Conservation (phyloP, 2,329 filamentous ascomycete species). For the Fusarium cicatricum region DNA sequence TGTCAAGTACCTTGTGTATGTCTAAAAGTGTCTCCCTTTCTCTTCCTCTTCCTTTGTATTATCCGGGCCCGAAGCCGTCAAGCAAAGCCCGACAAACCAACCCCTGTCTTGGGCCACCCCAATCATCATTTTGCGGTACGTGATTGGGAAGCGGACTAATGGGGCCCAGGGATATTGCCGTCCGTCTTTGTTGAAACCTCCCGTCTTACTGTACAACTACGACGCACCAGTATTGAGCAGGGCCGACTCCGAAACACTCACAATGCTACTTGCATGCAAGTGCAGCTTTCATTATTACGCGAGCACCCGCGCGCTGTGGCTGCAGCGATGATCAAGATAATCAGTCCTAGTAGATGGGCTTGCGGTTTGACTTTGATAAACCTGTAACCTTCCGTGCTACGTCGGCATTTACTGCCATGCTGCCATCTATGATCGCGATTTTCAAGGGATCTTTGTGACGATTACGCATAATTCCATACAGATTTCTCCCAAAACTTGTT, state of each 20-base stretch:
- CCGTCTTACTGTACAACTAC: conserved; percentile 27
- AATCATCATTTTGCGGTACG: conserved; percentile 1
- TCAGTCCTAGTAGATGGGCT: conserved; percentile 6
- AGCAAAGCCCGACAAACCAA: not conserved
- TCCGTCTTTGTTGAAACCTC: conserved; percentile 29
- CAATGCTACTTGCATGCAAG: too few species aligned
- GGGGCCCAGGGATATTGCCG: conserved; percentile 19
- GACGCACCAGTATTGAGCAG: conserved; percentile 13
- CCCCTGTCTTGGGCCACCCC: conserved; percentile 1
- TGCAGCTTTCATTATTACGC: too few species aligned
- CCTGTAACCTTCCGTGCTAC: conserved; percentile 1
- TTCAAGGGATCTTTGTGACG: too few species aligned
- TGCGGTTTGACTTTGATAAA: not conserved
- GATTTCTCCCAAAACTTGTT: conserved; percentile 20
- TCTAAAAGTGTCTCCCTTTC: too few species aligned
- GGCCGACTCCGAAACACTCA: conserved; percentile 25
- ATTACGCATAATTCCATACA: conserved; percentile 23
- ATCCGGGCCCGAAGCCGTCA: not conserved
- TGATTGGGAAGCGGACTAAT: conserved; percentile 4
- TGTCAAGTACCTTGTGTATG: too few species aligned
- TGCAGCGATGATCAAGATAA: conserved; percentile 31
- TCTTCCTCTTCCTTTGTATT: too few species aligned
- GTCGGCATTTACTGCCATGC: conserved; percentile 14
- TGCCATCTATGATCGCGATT: not conserved
- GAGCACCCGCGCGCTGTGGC: not conserved